A percentile compares a stretch with the other conserved stretches of the same genome.
These are phyloP conservation scores for Zelonia costaricensis DNA, from an alignment of 208 protist genomes.

Conservation along the genomic window DNA sequence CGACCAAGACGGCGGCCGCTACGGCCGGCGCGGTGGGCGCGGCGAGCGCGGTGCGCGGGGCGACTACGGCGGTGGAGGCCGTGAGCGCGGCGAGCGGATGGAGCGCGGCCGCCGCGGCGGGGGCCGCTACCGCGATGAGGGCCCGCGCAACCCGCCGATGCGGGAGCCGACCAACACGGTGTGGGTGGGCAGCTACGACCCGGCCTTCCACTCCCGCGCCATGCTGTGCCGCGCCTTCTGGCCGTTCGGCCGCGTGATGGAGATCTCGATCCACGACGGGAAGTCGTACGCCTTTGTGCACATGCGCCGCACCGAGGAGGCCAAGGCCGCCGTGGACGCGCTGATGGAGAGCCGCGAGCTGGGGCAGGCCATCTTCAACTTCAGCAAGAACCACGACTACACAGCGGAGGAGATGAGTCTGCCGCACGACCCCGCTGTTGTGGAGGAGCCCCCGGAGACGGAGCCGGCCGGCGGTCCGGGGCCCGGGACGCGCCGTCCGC, in stretches of 20 bases:
- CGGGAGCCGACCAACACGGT: conserved; percentile 89
- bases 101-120: conserved; percentile 4
- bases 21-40: conserved; percentile 3
- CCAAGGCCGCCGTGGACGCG: conserved; percentile 61
- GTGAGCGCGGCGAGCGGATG: conserved; percentile 19
- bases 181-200: conserved; percentile 84
- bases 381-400: conserved; percentile 88
- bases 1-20: conserved; percentile 12
- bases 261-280: conserved; percentile 62
- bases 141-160: conserved; percentile 26
- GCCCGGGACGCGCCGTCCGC: conserved; percentile 14
- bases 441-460: conserved; percentile 18
- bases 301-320: conserved; percentile 81
- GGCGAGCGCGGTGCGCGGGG: not conserved
- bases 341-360: conserved; percentile 60
- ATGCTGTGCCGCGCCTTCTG: conserved; percentile 57
- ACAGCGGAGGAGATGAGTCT: conserved; percentile 63
- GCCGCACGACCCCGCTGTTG: conserved; percentile 43
- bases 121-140: conserved; percentile 21
- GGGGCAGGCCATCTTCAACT: conserved; percentile 71
- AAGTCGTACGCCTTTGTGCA: conserved; percentile 89
- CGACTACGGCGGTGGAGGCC: conserved; percentile 14
- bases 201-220: conserved; percentile 45
- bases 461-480: conserved; percentile 22
- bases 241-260: conserved; percentile 83